Conservation (phyloP, 1,139 yeast species). For the Kodamaea suecica region DNA sequence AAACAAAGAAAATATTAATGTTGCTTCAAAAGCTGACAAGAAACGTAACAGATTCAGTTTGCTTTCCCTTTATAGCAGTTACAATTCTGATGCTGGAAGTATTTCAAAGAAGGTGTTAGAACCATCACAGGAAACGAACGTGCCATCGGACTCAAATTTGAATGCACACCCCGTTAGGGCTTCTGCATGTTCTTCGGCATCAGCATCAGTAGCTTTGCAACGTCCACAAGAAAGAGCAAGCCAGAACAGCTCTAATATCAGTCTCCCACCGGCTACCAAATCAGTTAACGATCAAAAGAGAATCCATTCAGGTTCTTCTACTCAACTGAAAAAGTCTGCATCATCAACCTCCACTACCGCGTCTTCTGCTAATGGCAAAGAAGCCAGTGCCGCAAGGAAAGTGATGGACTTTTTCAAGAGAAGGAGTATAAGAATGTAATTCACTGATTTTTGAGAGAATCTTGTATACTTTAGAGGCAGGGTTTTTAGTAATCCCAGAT, state of each 20-base stretch:
- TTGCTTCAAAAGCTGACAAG: constrained; percentile 30
- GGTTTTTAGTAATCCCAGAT: no score
- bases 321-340: constrained; percentile 16
- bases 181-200: not conserved
- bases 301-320: constrained; percentile 15
- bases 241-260: constrained; percentile 1
- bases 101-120: constrained; percentile 37
- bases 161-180: not conserved
- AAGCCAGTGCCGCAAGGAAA: constrained; percentile 70
- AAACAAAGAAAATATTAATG: constrained; percentile 25
- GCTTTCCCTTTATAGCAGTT: constrained; percentile 47
- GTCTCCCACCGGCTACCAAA: constrained; percentile 1
- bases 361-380: constrained; percentile 36
- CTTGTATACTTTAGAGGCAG: no score
- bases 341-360: constrained; percentile 8
- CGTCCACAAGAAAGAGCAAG: not conserved
- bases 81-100: constrained; percentile 14
- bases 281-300: constrained; percentile 13
- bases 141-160: constrained; percentile 6
- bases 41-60: constrained; percentile 52
- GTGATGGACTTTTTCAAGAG: constrained; percentile 81
- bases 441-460: not conserved
- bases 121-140: constrained; percentile 36
- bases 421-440: constrained; percentile 51
- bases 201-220: constrained; percentile 1